phyloP scores from a whole-genome alignment of 1,284 basidiomycete genomes.

The Ceratobasidium theobromae region DNA sequence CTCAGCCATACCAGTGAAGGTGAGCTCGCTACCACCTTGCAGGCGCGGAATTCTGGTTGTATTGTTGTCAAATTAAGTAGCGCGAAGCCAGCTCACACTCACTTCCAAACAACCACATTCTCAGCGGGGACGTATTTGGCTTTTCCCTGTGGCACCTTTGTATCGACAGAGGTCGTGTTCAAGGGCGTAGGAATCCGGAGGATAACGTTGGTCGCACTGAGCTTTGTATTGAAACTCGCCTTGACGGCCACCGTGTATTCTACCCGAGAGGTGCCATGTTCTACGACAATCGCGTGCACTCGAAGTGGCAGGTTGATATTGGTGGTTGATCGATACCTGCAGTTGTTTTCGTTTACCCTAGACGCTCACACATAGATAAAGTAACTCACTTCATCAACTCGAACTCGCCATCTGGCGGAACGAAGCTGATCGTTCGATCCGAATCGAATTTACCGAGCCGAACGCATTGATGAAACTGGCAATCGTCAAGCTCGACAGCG shows the following conservation, averaged over 20 bases:
- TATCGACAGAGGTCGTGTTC: constrained; percentile 90
- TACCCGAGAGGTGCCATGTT: constrained; percentile 88
- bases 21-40: constrained; percentile 90
- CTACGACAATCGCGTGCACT: constrained; percentile 88
- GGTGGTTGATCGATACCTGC: constrained; percentile 90
- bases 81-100: constrained; percentile 44
- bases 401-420: constrained; percentile 98
- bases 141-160: constrained; percentile 89
- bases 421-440: constrained; percentile 90
- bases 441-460: constrained; percentile 92
- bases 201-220: constrained; percentile 91
- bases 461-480: constrained; percentile 98
- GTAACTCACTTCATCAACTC: constrained; percentile 86
- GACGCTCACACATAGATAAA: not conserved
- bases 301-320: constrained; percentile 94
- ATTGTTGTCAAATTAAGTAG: not conserved
- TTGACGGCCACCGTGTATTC: constrained; percentile 89
- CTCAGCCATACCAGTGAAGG: constrained; percentile 80
- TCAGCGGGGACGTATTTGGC: constrained; percentile 96
- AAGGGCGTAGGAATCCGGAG: constrained; percentile 93
- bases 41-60: constrained; percentile 77
- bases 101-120: constrained; percentile 98
- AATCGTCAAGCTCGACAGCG: constrained; percentile 94
- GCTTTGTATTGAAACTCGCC: constrained; percentile 87
- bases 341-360: not conserved